phyloP scores from a whole-genome alignment of 1,284 basidiomycete genomes.

The Marasmius sp. region DNA sequence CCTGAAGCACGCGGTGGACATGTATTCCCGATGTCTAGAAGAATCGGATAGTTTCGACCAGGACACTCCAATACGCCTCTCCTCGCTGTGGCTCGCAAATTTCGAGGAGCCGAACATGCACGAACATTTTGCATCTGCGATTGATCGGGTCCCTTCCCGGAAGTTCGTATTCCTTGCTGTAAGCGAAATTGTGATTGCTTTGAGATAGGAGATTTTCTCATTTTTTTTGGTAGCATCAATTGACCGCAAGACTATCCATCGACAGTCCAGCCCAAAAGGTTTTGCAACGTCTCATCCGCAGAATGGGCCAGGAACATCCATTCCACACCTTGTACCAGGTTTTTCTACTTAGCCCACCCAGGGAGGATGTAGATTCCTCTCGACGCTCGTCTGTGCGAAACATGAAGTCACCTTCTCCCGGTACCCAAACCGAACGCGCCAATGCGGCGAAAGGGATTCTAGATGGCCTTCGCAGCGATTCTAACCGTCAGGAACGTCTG shows the following conservation, averaged over 20 bases:
- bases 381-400: conserved; percentile 6
- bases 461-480: conserved; percentile 50
- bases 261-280: conserved; percentile 55
- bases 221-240: conserved; percentile 61
- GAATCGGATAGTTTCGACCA: conserved; percentile 76
- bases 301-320: conserved; percentile 89
- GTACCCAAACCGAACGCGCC: conserved; percentile 55
- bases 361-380: conserved; percentile 5
- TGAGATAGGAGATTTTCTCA: neutral
- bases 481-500: conserved; percentile 40
- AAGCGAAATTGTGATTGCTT: conserved; percentile 35
- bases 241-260: conserved; percentile 79
- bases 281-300: conserved; percentile 66
- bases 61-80: conserved; percentile 77
- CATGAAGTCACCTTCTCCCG: conserved; percentile 20
- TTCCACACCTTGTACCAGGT: conserved; percentile 94
- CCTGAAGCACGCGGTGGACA: conserved; percentile 73
- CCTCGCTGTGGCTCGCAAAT: conserved; percentile 91
- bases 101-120: conserved; percentile 55
- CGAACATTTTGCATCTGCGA: conserved; percentile 41
- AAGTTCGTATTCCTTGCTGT: conserved; percentile 88
- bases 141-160: conserved; percentile 75
- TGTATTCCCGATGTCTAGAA: conserved; percentile 79
- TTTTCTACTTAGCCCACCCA: conserved; percentile 64
- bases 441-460: conserved; percentile 74